Evolutionary conservation across 2,329 filamentous ascomycete species (phyloP), one percentile per base, ranked within the genome.

Genomic region (Nemania sp.): DNA sequence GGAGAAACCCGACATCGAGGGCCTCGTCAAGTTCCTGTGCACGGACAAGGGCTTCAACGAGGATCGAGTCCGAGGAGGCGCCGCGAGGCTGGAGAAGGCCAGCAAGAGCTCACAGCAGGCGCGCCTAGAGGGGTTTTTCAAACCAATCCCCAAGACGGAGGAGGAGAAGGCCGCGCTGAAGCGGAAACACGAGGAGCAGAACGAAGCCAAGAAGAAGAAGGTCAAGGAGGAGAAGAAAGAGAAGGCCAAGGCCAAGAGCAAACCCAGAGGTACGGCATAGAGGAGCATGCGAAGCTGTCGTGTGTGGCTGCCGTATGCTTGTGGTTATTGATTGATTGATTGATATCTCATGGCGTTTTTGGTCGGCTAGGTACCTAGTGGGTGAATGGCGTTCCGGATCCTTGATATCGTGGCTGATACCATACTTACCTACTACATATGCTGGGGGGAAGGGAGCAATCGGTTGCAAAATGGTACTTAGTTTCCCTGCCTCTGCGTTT

Each of bases 31-130:
- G 69, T 99, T 91, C 76, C 80, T 99, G 2, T 95, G 97, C 3
- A 87, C 87, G 5, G 95, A 98, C 73, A 99, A 99, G 79, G 95
- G 93, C 0, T 99, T 99, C 82, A 96, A 88, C 32, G 96, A 99
- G 74, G 95, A 99, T 73, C 85, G 95, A 17, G 95, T 99, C 9
- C 86, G 93, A 39, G 86, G 83, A 45, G 94, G 84, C 29, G 93
- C 90, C 0, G 84, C 87, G 2, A 86, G 91, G 57, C 79, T 99
- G 59, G 86, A 90, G 74, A 99, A 98, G 84, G 95, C 92, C 69
- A 80, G 96, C 66, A 97, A 97, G 83, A 90, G 85, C 50, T 89
- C 89, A 29, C 95, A 98, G 76, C 95, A 99, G 78, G 89, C 91
- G 29, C 85, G 95, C 20, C 80, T 99, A 1, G 94, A 98, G 73